Evolutionary conservation across 768 basidiomycete genomes (phyloP).

Genomic region (Clavaria fumosa): DNA sequence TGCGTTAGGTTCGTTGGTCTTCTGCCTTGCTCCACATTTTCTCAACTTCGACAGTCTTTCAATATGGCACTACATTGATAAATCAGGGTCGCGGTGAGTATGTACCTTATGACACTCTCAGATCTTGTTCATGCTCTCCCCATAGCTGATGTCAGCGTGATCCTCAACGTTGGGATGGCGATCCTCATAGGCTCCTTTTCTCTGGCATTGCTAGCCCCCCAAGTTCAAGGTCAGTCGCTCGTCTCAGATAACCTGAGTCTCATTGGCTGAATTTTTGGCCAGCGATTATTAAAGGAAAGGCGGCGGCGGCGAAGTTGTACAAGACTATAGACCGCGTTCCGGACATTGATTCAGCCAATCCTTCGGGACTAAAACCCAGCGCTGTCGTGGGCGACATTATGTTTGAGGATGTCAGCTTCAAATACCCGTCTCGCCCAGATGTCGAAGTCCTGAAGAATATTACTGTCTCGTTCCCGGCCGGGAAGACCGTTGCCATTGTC

Average conservation of each 20-base stretch:
- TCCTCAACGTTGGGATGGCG: slow-evolving; percentile 74
- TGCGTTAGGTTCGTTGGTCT: slow-evolving; percentile 43
- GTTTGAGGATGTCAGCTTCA: slow-evolving; percentile 66
- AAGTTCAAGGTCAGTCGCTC: slow-evolving; percentile 52
- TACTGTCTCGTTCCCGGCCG: slow-evolving; percentile 50
- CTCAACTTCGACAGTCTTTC: slow-evolving; percentile 41
- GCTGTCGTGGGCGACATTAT: slow-evolving; percentile 53
- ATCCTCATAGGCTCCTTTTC: slow-evolving; percentile 88
- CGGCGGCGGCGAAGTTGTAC: slow-evolving; percentile 82
- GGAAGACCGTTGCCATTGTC: slow-evolving; percentile 65
- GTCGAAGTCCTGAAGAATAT: slow-evolving; percentile 69
- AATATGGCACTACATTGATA: slow-evolving; percentile 80
- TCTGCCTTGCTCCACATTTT: neutral
- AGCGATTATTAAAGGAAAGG: slow-evolving; percentile 69
- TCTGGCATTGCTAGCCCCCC: slow-evolving; percentile 69
- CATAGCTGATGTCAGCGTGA: slow-evolving; percentile 46
- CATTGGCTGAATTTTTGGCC: slow-evolving; percentile 4
- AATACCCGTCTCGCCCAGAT: slow-evolving; percentile 68
- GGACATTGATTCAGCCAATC: slow-evolving; percentile 63
- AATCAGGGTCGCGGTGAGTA: slow-evolving; percentile 35
- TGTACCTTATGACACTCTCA: too few species aligned
- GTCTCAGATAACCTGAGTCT: neutral
- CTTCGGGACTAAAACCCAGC: slow-evolving; percentile 52
- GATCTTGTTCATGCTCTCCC: slow-evolving; percentile 1
- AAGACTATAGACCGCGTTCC: slow-evolving; percentile 81